A percentile compares a stretch with the other conserved stretches of the same genome.
These are phyloP conservation scores for Cinnamomum micranthum DNA, from an alignment of 164 flowering plant species.

Conservation along the genomic window DNA sequence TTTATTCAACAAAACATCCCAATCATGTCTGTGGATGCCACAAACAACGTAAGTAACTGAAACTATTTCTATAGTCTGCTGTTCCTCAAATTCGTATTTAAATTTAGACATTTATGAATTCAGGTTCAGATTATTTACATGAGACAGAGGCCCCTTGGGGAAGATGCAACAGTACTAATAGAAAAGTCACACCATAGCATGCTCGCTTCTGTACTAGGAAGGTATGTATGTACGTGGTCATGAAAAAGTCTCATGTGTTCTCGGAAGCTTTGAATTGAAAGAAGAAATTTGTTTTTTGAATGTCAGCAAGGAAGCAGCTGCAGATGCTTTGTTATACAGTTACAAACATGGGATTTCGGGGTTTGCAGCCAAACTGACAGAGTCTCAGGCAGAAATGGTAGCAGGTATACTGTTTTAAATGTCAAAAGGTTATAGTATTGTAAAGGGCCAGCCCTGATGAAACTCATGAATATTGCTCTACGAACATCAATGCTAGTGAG, in stretches of 20 bases:
- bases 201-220: constrained; percentile 34
- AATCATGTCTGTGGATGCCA: neutral
- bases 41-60: neutral
- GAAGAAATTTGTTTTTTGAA: neutral
- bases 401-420: constrained; percentile 26
- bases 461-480: too few species aligned
- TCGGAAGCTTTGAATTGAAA: neutral
- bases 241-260: neutral
- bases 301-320: constrained; percentile 39
- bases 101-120: neutral
- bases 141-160: constrained; percentile 30
- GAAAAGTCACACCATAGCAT: constrained; percentile 35
- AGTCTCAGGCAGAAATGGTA: constrained; percentile 36
- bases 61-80: too few species aligned
- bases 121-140: constrained; percentile 38
- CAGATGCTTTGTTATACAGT: constrained; percentile 34
- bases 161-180: constrained; percentile 19
- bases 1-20: neutral
- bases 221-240: constrained; percentile 15
- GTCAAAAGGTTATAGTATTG: too few species aligned
- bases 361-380: constrained; percentile 41
- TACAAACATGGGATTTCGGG: constrained; percentile 58
- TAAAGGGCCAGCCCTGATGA: too few species aligned
- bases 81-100: neutral
- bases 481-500: too few species aligned